These are phyloP conservation scores for Colletotrichum endophyticum DNA, from an alignment of 2,329 filamentous ascomycete species.

Conservation along the genomic window DNA sequence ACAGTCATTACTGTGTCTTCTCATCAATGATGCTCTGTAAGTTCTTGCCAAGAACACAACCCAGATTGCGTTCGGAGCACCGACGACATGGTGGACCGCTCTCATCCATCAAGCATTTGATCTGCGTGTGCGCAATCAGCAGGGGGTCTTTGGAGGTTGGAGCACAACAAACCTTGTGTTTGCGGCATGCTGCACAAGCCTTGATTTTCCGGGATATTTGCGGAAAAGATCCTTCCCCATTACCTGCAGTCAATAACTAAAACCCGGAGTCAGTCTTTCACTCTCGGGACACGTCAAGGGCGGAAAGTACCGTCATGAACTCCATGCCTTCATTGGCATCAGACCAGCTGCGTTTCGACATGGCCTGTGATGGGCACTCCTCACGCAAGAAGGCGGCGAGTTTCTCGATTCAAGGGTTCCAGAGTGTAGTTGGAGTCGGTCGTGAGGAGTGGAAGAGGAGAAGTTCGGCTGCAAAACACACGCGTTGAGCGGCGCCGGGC, in stretches of 20 bases:
- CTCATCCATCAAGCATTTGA: slow-evolving; percentile 46
- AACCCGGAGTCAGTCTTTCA: neutral
- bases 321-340: slow-evolving; percentile 19
- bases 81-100: slow-evolving; percentile 41
- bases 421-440: neutral
- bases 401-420: neutral
- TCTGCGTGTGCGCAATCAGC: slow-evolving; percentile 26
- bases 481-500: neutral
- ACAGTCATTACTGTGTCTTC: slow-evolving; percentile 37
- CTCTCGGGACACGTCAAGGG: neutral
- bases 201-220: slow-evolving; percentile 45
- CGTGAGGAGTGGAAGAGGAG: slow-evolving; percentile 9
- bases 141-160: neutral
- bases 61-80: slow-evolving; percentile 39
- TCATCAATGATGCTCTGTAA: slow-evolving; percentile 47
- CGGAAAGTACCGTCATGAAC: neutral
- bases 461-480: neutral
- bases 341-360: slow-evolving; percentile 22
- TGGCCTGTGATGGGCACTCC: neutral
- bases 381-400: neutral
- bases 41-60: slow-evolving; percentile 44
- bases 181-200: slow-evolving; percentile 44
- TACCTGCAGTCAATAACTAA: slow-evolving; percentile 14
- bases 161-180: slow-evolving; percentile 38
- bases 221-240: slow-evolving; percentile 25